Base-by-base conservation (phyloP, 2,329 filamentous ascomycete species). In the Cladosporium sphaerospermum region DNA sequence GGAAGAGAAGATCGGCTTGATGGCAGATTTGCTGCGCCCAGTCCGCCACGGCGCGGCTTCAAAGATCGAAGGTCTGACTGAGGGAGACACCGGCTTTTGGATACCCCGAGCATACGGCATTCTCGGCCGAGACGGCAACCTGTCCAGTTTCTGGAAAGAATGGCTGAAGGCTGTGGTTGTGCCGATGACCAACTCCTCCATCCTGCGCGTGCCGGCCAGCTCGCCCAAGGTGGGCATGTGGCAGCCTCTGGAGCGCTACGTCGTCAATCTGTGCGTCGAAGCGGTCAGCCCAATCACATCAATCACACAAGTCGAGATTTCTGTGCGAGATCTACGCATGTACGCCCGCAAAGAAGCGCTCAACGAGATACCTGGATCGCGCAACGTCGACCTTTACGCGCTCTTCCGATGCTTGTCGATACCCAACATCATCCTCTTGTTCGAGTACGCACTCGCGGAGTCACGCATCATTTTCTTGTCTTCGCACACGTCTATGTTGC, bases 111-210 rank as follows among this genome's bases (percentile, higher is more conserved):
- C 92, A 1, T 99, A 95, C 66, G 93, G 93, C 54, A 85, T 99
- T 57, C 77, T 99, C 57, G 93, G 93, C 33, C 81, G 88, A 57
- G 93, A 99, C 67, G 78, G 79, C 10, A 85, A 83, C 56, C 81
- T 95, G 72, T 90, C 91, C 59, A 82, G 84, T 32, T 97, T 99
- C 72, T 99, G 92, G 91, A 97, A 97, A 70, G 93, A 99, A 69
- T 99, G 93, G 93, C 79, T 99, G 45, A 86, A 89, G 70, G 91
- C 92, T 6, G 81, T 97, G 9, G 78, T 93, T n/a, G 89, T 96
- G 18, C 93, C 93, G 28, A 99, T 97, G 93, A 90, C 85, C 1
- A 90, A 95, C 66, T 89, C 92, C 16, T 83, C 79, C 11, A 78
- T 99, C 31, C 73, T 93, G 60, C 81, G 91, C 53, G 84, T 99